Percentiles rank a stretch among this genome's conserved stretches.
Conservation (phyloP, 2,329 filamentous ascomycete species). For the Scortechinia acanthostroma region DNA sequence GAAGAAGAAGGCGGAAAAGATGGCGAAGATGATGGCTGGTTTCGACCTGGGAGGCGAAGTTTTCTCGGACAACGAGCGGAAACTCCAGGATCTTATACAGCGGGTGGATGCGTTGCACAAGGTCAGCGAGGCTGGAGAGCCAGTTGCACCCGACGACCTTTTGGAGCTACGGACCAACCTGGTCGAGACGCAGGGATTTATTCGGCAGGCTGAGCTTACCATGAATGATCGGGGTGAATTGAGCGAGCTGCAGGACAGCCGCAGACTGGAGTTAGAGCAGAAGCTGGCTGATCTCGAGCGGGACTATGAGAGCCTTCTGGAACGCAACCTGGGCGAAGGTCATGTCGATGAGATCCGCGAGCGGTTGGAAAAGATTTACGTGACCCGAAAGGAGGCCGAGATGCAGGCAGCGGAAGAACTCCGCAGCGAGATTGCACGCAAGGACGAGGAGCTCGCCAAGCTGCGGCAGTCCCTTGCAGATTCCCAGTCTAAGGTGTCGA, state of each 20-base stretch:
- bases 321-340: slow-evolving; percentile 68
- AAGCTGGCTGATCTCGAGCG: slow-evolving; percentile 68
- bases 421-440: slow-evolving; percentile 68
- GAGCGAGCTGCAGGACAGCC: slow-evolving; percentile 57
- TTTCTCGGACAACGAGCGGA: slow-evolving; percentile 86
- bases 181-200: slow-evolving; percentile 82
- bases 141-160: slow-evolving; percentile 75
- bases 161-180: slow-evolving; percentile 71
- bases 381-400: slow-evolving; percentile 68
- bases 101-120: slow-evolving; percentile 75
- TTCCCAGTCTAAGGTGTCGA: slow-evolving; percentile 68
- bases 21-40: slow-evolving; percentile 99
- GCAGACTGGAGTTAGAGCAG: slow-evolving; percentile 70
- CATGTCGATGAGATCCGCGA: slow-evolving; percentile 82
- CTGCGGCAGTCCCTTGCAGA: slow-evolving; percentile 77
- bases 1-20: slow-evolving; percentile 96
- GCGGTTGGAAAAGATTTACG: slow-evolving; percentile 70
- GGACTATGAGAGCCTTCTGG: slow-evolving; percentile 77
- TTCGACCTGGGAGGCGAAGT: slow-evolving; percentile 90
- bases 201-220: slow-evolving; percentile 84
- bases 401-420: slow-evolving; percentile 70
- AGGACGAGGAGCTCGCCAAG: slow-evolving; percentile 74
- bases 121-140: slow-evolving; percentile 69
- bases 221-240: slow-evolving; percentile 60
- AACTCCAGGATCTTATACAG: slow-evolving; percentile 76